Percentiles rank a stretch among this genome's conserved stretches.
These are phyloP conservation scores for Lichtheimia corymbifera DNA, from an alignment of 371 early-diverging fungal genomes.

Conservation along the genomic window DNA sequence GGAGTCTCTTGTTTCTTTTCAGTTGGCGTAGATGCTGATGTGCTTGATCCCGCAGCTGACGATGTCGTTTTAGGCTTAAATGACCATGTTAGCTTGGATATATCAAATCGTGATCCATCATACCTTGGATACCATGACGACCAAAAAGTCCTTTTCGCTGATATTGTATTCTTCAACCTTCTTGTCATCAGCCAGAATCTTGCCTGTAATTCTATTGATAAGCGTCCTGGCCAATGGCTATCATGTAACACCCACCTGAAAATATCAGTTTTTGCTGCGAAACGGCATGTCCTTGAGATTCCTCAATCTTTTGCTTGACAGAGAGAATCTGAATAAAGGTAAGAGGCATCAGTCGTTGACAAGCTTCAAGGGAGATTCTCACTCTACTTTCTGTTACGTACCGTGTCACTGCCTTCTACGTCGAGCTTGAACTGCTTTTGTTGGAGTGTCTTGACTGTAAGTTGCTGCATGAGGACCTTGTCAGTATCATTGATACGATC, in stretches of 20 bases:
- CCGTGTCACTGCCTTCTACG: constrained; percentile 75
- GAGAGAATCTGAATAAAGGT: constrained; percentile 49
- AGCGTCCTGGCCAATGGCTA: not conserved
- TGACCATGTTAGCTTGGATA: not conserved
- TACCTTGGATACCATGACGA: constrained; percentile 94
- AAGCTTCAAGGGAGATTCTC: too few relatives aligned
- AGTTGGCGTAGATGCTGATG: constrained; percentile 21
- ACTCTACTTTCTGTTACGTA: constrained; percentile 23
- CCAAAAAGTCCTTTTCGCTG: constrained; percentile 89
- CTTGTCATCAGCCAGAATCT: constrained; percentile 82
- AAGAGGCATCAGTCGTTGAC: too few relatives aligned
- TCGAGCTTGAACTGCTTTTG: constrained; percentile 82
- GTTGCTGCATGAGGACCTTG: constrained; percentile 41
- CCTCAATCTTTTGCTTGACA: constrained; percentile 80
- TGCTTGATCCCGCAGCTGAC: constrained; percentile 22
- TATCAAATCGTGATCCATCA: not conserved
- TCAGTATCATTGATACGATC: too few relatives aligned
- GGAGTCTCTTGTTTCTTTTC: constrained; percentile 17
- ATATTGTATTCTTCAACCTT: constrained; percentile 80
- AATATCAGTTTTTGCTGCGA: constrained; percentile 86
- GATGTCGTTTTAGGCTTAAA: constrained; percentile 56
- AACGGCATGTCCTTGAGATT: constrained; percentile 68
- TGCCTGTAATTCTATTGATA: constrained; percentile 57
- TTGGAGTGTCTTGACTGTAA: constrained; percentile 90
- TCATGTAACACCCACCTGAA: constrained; percentile 55